A percentile compares a stretch with the other conserved stretches of the same genome.
Evolutionary conservation across 306 rosid genomes (phyloP).

Genomic region (Aeschynomene evenia): DNA sequence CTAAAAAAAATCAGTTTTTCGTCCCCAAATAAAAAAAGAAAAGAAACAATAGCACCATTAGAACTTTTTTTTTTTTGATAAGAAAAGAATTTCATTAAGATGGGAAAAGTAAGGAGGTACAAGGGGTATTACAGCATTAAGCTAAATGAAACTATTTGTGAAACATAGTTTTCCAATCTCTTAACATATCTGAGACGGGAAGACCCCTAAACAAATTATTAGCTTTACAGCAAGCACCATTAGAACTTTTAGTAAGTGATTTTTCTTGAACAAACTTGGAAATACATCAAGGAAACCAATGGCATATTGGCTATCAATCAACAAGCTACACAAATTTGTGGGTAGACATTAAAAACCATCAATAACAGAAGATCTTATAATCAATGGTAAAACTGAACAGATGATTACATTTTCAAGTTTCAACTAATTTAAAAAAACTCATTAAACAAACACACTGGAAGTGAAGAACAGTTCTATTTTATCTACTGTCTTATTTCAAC

Average conservation of each 20-base stretch:
- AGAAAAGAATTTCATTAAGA: too few species aligned
- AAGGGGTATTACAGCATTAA: too few species aligned
- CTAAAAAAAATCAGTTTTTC: too few species aligned
- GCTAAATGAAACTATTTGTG: too few species aligned
- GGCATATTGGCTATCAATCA: background rate
- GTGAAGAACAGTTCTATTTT: background rate
- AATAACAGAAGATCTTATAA: background rate
- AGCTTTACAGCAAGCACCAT: too few species aligned
- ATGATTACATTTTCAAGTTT: background rate
- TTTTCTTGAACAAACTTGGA: slow-evolving; percentile 7
- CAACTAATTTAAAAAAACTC: background rate
- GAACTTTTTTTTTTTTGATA: background rate
- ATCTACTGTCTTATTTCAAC: slow-evolving; percentile 12
- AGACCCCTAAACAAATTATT: too few species aligned
- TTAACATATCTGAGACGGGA: too few species aligned
- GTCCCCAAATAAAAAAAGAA: too few species aligned
- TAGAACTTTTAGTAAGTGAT: background rate
- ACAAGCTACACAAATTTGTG: background rate
- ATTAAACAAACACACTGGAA: background rate
- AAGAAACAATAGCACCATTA: background rate
- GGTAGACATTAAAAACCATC: background rate
- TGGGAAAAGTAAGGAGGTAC: too few species aligned
- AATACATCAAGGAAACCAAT: background rate
- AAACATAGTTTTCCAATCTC: too few species aligned
- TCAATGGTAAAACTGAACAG: too few species aligned